These are phyloP conservation scores for Mycena alexandri DNA, from an alignment of 768 basidiomycete species.

Conservation along the genomic window DNA sequence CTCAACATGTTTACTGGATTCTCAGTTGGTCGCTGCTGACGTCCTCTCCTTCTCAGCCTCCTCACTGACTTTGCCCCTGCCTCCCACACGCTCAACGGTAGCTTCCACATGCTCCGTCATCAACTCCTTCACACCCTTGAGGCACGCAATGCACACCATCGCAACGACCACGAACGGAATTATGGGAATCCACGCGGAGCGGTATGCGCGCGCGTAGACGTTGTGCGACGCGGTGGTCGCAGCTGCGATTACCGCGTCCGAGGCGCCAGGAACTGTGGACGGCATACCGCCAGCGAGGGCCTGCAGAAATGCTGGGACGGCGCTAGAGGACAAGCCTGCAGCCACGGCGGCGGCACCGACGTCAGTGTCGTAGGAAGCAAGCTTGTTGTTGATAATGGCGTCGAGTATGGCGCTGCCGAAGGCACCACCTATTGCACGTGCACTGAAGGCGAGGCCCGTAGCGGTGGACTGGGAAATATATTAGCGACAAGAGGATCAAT, in stretches of 20 bases:
- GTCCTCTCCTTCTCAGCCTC: conserved; percentile 13
- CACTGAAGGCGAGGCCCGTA: conserved; percentile 38
- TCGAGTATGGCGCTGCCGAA: conserved; percentile 39
- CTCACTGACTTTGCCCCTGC: background rate
- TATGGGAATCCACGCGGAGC: conserved; percentile 36
- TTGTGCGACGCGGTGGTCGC: conserved; percentile 29
- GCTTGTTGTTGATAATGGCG: conserved; percentile 40
- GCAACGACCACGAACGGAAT: conserved; percentile 36
- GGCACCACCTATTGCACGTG: conserved; percentile 38
- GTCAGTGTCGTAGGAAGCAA: conserved; percentile 31
- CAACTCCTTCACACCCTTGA: conserved; percentile 35
- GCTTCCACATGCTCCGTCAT: conserved; percentile 39
- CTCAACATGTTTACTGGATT: background rate
- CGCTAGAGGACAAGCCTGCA: conserved; percentile 28
- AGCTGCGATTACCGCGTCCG: conserved; percentile 24
- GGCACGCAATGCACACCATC: conserved; percentile 35
- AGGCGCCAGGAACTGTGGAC: conserved; percentile 18
- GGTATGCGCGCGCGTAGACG: conserved; percentile 35
- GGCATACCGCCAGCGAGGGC: conserved; percentile 24
- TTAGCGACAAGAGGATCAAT: background rate
- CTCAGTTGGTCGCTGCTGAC: background rate
- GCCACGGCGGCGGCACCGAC: conserved; percentile 36
- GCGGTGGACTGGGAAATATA: conserved; percentile 32
- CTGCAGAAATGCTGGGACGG: conserved; percentile 30
- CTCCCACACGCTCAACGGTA: conserved; percentile 28